These are phyloP conservation scores for Mortierella polycephala DNA, from an alignment of 371 early-diverging fungal genomes.

Conservation along the genomic window DNA sequence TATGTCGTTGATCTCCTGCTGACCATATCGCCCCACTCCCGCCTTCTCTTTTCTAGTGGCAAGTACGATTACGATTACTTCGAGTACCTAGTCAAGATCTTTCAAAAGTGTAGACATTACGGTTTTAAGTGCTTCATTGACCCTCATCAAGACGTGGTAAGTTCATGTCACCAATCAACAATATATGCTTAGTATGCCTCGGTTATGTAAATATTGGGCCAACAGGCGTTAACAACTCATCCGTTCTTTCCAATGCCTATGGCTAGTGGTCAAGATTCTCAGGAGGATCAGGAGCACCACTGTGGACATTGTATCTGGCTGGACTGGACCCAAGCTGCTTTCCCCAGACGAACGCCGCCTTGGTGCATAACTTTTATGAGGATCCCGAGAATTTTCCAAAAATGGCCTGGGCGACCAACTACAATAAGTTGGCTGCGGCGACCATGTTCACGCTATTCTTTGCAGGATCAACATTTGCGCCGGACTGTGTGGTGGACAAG, in stretches of 20 bases:
- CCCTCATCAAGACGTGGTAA: slow-evolving; percentile 82
- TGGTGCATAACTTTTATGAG: slow-evolving; percentile 74
- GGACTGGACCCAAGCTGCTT: slow-evolving; percentile 77
- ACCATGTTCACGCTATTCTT: slow-evolving; percentile 90
- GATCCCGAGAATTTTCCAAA: slow-evolving; percentile 72
- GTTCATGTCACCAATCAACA: slow-evolving; percentile 8
- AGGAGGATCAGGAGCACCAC: slow-evolving; percentile 90
- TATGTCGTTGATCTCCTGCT: slow-evolving; percentile 2
- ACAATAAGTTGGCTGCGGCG: slow-evolving; percentile 81
- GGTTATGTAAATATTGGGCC: no score
- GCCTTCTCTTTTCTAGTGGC: slow-evolving; percentile 60
- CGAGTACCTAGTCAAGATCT: slow-evolving; percentile 75
- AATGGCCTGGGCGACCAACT: slow-evolving; percentile 93
- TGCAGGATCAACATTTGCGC: slow-evolving; percentile 81
- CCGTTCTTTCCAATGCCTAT: no score
- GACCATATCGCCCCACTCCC: slow-evolving; percentile 10
- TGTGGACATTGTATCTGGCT: slow-evolving; percentile 83
- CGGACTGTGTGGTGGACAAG: slow-evolving; percentile 64
- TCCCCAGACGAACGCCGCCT: slow-evolving; percentile 73
- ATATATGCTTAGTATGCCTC: not conserved
- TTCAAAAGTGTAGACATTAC: slow-evolving; percentile 71
- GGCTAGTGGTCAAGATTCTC: slow-evolving; percentile 77
- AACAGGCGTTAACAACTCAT: no score
- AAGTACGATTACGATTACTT: slow-evolving; percentile 87
- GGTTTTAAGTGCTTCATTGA: slow-evolving; percentile 85